phyloP scores from a whole-genome alignment of 208 protist genomes.

The Leishmania amazonensis region DNA sequence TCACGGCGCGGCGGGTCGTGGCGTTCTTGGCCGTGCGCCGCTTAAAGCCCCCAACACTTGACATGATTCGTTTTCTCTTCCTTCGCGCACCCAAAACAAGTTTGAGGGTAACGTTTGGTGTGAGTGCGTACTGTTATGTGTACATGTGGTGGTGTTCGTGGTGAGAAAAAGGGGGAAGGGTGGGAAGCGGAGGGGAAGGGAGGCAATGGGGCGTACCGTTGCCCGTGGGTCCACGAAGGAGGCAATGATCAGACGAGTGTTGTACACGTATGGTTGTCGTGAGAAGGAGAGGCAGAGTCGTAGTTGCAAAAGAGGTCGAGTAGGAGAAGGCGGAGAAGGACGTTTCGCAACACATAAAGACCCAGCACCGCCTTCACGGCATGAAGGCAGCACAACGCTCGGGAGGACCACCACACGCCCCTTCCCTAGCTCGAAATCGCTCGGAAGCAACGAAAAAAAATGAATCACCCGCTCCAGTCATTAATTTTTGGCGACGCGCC shows the following conservation, averaged over 20 bases:
- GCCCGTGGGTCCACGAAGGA: not conserved
- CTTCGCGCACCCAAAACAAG: too few relatives aligned
- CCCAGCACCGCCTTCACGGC: not conserved
- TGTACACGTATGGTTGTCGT: not conserved
- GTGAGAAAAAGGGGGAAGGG: too few relatives aligned
- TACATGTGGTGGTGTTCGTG: not conserved
- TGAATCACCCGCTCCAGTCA: too few relatives aligned
- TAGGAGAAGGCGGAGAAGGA: not conserved
- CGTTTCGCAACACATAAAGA: too few relatives aligned
- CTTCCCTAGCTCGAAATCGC: too few relatives aligned
- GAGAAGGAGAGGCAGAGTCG: not conserved
- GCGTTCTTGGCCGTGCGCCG: slow-evolving; percentile 69
- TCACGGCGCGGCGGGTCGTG: slow-evolving; percentile 69
- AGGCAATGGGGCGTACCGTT: not conserved
- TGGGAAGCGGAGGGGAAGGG: too few relatives aligned
- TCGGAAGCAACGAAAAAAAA: not conserved
- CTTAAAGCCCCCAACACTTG: slow-evolving; percentile 67
- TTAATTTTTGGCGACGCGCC: too few relatives aligned
- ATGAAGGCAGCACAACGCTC: not conserved
- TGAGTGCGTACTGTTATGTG: not conserved
- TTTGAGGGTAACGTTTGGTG: not conserved
- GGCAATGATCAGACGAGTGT: not conserved
- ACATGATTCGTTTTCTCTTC: slow-evolving; percentile 23
- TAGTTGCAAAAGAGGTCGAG: not conserved
- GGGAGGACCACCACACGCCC: too few relatives aligned